These are phyloP conservation scores for Coprinopsis strossmayeri DNA, from an alignment of 768 basidiomycete genomes.

Conservation along the genomic window DNA sequence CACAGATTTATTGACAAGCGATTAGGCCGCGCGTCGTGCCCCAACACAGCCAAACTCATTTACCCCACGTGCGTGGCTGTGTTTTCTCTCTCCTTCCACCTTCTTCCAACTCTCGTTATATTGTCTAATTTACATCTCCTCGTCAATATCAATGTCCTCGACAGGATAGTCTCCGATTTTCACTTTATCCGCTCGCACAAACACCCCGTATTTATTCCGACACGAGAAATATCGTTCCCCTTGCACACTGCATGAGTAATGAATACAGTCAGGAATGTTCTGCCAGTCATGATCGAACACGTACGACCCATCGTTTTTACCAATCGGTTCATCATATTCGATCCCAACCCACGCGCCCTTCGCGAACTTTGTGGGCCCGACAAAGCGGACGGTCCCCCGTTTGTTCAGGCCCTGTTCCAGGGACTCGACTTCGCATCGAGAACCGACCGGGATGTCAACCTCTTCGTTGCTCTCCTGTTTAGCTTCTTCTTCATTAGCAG, in stretches of 20 bases:
- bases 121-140: slow-evolving; percentile 70
- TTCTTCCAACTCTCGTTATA: slow-evolving; percentile 7
- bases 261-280: slow-evolving; percentile 3
- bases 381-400: slow-evolving; percentile 80
- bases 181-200: slow-evolving; percentile 80
- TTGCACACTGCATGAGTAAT: slow-evolving; percentile 51
- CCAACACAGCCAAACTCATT: slow-evolving; percentile 29
- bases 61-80: slow-evolving; percentile 22
- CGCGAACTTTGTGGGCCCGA: slow-evolving; percentile 75
- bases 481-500: slow-evolving; percentile 32
- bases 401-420: slow-evolving; percentile 62
- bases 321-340: slow-evolving; percentile 92
- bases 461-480: slow-evolving; percentile 15
- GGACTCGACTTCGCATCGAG: slow-evolving; percentile 81
- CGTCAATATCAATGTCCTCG: slow-evolving; percentile 69
- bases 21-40: slow-evolving; percentile 21
- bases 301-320: slow-evolving; percentile 93
- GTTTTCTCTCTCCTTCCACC: slow-evolving; percentile 26
- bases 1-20: slow-evolving; percentile 32
- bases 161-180: slow-evolving; percentile 83
- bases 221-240: slow-evolving; percentile 85
- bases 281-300: slow-evolving; percentile 23
- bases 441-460: slow-evolving; percentile 55
- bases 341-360: slow-evolving; percentile 83
- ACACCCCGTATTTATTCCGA: slow-evolving; percentile 69